Evolutionary conservation across 306 rosid genomes (phyloP).

Genomic region (Trifolium pratense): DNA sequence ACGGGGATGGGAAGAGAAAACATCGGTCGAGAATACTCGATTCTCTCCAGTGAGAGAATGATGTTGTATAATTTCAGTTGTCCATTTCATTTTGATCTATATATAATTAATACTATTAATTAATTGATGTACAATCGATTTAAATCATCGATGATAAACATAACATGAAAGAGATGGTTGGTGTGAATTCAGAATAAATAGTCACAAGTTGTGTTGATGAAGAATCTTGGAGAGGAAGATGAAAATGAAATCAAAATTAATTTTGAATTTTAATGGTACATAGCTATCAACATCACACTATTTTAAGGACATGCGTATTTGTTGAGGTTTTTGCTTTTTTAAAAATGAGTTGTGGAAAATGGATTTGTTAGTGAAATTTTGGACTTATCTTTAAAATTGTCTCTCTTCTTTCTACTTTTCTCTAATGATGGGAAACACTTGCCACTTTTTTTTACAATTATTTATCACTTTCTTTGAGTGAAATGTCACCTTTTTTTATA

Average conservation of each 20-base stretch:
- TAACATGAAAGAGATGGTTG: too few relatives aligned
- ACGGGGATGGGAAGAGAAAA: too few relatives aligned
- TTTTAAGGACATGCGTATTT: conserved; percentile 17
- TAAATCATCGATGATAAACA: too few relatives aligned
- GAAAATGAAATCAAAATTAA: background rate
- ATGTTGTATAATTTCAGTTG: too few relatives aligned
- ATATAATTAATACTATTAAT: too few relatives aligned
- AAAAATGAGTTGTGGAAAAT: conserved; percentile 25
- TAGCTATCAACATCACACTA: conserved; percentile 18
- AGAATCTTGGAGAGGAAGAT: background rate
- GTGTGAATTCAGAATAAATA: background rate
- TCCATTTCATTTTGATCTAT: too few relatives aligned
- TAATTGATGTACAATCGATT: too few relatives aligned
- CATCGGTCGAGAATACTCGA: too few relatives aligned
- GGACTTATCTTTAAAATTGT: conserved; percentile 33
- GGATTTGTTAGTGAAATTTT: conserved; percentile 36
- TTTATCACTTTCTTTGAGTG: conserved; percentile 2
- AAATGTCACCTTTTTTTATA: too few relatives aligned
- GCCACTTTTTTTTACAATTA: background rate
- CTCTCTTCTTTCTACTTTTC: conserved; percentile 10
- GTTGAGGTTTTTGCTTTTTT: background rate
- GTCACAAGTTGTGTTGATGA: background rate
- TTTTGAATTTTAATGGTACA: background rate
- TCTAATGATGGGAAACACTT: background rate
- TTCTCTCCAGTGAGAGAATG: too few relatives aligned